A percentile compares a stretch with the other conserved stretches of the same genome.
Evolutionary conservation across 176 grass and related monocot genomes (phyloP).

Genomic region (Oryza rufipogon): DNA sequence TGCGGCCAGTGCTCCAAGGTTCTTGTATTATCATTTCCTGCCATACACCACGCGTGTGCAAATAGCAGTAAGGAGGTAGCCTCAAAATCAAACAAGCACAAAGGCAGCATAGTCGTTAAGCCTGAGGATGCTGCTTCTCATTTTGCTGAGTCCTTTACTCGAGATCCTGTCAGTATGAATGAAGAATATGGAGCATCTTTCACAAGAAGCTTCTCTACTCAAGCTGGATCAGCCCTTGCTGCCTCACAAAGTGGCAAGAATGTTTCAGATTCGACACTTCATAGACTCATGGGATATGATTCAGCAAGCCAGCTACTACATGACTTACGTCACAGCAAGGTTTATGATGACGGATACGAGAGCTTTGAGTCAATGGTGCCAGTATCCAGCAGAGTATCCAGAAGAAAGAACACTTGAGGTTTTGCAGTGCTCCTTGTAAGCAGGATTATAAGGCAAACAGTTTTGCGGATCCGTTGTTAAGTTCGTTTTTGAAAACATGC

Average conservation of each 20-base stretch:
- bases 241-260: conserved; percentile 45
- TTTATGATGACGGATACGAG: conserved; percentile 58
- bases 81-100: neutral
- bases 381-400: conserved; percentile 51
- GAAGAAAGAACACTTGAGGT: conserved; percentile 54
- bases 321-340: conserved; percentile 48
- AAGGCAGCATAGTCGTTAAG: conserved; percentile 1
- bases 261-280: conserved; percentile 55
- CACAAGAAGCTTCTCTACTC: conserved; percentile 55
- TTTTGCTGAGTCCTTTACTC: conserved; percentile 26
- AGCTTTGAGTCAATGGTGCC: conserved; percentile 69
- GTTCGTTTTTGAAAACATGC: conserved; percentile 23
- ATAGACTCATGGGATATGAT: conserved; percentile 92
- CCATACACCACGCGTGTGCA: neutral
- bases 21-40: conserved; percentile 69
- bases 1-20: conserved; percentile 77
- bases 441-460: conserved; percentile 1
- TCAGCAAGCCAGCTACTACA: conserved; percentile 84
- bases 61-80: conserved; percentile 26
- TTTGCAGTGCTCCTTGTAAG: neutral
- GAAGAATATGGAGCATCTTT: conserved; percentile 53
- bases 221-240: conserved; percentile 36
- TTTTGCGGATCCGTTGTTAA: conserved; percentile 11
- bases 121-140: conserved; percentile 34
- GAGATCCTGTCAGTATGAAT: conserved; percentile 39